Base-by-base conservation (phyloP, 2,329 filamentous ascomycete genomes). In the Pseudogymnoascus sp. region DNA sequence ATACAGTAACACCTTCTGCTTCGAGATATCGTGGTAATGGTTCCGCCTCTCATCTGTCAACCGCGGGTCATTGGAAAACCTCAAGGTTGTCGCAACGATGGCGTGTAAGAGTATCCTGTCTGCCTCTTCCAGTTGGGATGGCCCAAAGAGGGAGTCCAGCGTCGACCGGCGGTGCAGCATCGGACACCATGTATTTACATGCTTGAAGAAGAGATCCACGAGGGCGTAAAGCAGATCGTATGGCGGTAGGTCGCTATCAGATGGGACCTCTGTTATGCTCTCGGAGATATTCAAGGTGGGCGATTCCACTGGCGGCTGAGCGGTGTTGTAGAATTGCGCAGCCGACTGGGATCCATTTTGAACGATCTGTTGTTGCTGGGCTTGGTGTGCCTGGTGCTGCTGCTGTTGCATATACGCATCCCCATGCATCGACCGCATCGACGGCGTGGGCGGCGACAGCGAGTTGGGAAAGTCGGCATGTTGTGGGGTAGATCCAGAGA, bases 121-220 rank as follows among this genome's bases (percentile, higher is more conserved):
- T 1, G 88, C 86, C 74, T 95, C 90, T 38, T 92, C 89, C 1
- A 94, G 77, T 1, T 87, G 84, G 0, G 86, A 84, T 1, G 87
- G 84, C 0, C 91, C 91, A 68, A 96, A 96, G 0, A 96, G 80
- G 0, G 86, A 85, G 69, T 96, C 90, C 7, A 96, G 75, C 0
- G 91, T 96, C 3, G 88, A 86, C 70, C 90, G 86, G 21, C 91
- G 85, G 74, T 96, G 91, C n/a, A 96, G 78, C 23, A 96, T 94
- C 0, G 92, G 92, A 72, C 91, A 96, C 88, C 89, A 92, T 0
- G 87, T 88, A 70, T 91, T 91, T 72, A 91, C 84, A 70, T 91
- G 86, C 66, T 90, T 89, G 70, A 92, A 92, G 72, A 90, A 92
- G 0, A 91, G 79, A 68, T 91, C 88, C 5, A 88, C 87, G 10